Evolutionary conservation across 371 early-diverging fungal species (phyloP).

Genomic region (Umbelopsis sp.): DNA sequence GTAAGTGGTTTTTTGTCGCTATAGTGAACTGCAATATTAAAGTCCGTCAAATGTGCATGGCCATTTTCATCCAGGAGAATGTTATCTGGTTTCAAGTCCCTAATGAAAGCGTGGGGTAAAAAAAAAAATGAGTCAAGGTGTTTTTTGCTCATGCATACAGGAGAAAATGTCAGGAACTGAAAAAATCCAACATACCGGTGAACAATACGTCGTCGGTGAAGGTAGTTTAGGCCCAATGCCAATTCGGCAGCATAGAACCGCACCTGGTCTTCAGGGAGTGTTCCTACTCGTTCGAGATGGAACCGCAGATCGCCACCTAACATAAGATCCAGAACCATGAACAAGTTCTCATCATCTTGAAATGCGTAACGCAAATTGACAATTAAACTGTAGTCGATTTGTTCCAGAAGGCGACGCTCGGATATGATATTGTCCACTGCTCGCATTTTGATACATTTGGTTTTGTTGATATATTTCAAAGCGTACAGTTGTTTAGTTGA

Average conservation of each 20-base stretch:
- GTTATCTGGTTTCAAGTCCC: conserved; percentile 95
- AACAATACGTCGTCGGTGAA: conserved; percentile 69
- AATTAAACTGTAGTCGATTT: conserved; percentile 52
- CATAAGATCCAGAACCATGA: conserved; percentile 84
- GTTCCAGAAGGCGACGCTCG: conserved; percentile 60
- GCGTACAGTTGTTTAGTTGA: conserved; percentile 60
- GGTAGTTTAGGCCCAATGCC: conserved; percentile 66
- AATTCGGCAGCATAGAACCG: conserved; percentile 84
- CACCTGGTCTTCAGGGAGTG: conserved; percentile 73
- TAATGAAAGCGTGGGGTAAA: conserved; percentile 19
- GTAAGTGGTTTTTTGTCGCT: conserved; percentile 59
- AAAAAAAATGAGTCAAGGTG: background rate
- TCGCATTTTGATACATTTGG: conserved; percentile 59
- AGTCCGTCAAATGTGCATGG: conserved; percentile 89
- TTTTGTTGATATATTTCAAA: conserved; percentile 67
- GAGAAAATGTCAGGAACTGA: background rate
- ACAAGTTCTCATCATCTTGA: conserved; percentile 82
- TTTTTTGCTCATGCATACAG: background rate
- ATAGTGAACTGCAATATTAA: conserved; percentile 79
- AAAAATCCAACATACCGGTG: conserved; percentile 50
- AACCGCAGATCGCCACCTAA: conserved; percentile 90
- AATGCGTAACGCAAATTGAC: conserved; percentile 82
- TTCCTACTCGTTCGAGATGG: conserved; percentile 67
- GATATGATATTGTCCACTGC: conserved; percentile 63
- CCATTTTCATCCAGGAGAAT: conserved; percentile 86